Base-by-base conservation (phyloP, 768 basidiomycete species). In the Myochromella boudieri region DNA sequence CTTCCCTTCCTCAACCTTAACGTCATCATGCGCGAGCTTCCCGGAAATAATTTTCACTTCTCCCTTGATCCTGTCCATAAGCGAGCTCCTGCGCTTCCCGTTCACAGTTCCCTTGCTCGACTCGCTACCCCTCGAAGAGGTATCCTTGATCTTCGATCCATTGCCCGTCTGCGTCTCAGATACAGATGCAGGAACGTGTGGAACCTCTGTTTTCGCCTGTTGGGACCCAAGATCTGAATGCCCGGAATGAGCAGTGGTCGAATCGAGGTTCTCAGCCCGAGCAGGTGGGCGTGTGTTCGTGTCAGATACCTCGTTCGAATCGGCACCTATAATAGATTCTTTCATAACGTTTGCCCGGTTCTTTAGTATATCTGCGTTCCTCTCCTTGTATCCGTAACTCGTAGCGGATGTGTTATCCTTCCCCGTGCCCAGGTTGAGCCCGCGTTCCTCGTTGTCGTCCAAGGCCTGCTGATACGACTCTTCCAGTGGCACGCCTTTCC, bases 1-100 rank as follows among this genome's bases (percentile, higher is more conserved):
- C 50, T 54, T 61, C 18, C 70, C 71, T 49, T 70, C 63, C 52
- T 68, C 67, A 6, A 72, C 57, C 58, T 67, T 68, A 45, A 54
- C 59, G 52, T 66, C 66, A 25, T 72, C 63, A 22, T 63, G 48
- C 2, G 58, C 61, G 36, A 73, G 28, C 56, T 70, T 73, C 6
- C 70, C 71, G 2, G 60, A 60, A 22, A 73, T 45, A 1, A 71
- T 54, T 53, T 70, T 73, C 52, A 64, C 64, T 56, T 73, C 70
- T 6, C 70, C 71, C 53, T 67, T 70, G 15, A 73, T 34, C 58
- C 65, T 71, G 42, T 66, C 54, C 49, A 71, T 60, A 28, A 71
- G 64, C 20, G 52, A 60, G 14, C 57, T 51, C 38, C 60, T 67
- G 37, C 52, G 60, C 38, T 44, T 36, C 11, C 44, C 44, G 20